Base-by-base conservation (phyloP, 116 monocot genomes). In the Iris pallida region DNA sequence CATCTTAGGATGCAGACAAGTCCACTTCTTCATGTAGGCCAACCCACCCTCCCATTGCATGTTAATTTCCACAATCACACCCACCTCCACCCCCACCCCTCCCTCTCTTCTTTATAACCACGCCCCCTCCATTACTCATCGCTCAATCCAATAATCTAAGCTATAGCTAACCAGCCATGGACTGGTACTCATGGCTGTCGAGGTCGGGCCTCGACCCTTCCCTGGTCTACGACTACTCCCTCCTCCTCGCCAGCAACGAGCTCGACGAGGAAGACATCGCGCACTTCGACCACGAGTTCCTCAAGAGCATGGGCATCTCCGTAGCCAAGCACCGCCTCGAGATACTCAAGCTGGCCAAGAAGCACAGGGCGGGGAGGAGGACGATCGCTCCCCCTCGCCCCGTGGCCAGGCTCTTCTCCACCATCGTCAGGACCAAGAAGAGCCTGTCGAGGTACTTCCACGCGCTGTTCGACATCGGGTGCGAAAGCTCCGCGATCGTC, bases 181-280 rank as follows among this genome's bases (percentile, higher is more conserved):
- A 97, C 57, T 97, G 97, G 97, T 80, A 79, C 68, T 76, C 86
- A 11, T 96, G 96, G 96, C 81, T 97, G 11, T 83, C 90, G 11
- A 82, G 72, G 52, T 61, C 95, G 6, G 9, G 40, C 13, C 77
- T 97, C 16, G 90, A 87, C 8, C 75, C 85, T 1, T 16, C 76
- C 6, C 16, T 67, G 0, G 79, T 77, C 61, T 71, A 80, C 69
- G 85, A 83, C 62, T 97, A 97, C 77, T 69, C 73, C 63, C 65
- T 87, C 18, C 53, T 91, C 61, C 77, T 97, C 78, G 63, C 87
- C 48, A 70, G 73, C 45, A 97, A 97, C 71, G 92, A 89, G 87
- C 87, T 97, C 16, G 90, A 87, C 30, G 77, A 82, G 15, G 87
- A 79, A 6, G 97, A 97, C 73, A 66, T 83, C 20, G 43, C 52